Evolutionary conservation across 2,329 filamentous ascomycete genomes (phyloP).

Genomic region (Chaetoscypha palmicola): DNA sequence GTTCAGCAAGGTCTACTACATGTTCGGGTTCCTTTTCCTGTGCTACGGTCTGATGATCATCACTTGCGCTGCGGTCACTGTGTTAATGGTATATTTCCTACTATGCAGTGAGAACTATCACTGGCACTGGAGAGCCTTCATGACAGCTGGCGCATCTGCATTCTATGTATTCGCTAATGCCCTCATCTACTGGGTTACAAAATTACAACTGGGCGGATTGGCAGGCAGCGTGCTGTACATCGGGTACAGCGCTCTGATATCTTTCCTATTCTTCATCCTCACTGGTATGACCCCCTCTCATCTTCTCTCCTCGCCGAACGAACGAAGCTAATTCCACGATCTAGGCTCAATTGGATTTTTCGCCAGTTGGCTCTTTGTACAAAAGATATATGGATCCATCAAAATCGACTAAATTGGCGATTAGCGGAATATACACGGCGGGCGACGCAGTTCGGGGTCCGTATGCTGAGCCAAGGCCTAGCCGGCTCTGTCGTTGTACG

Average conservation of each 20-base stretch:
- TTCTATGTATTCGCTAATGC: slow-evolving; percentile 90
- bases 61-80: slow-evolving; percentile 84
- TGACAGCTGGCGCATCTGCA: slow-evolving; percentile 83
- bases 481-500: no score
- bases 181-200: slow-evolving; percentile 82
- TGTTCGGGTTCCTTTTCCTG: slow-evolving; percentile 98
- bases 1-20: slow-evolving; percentile 99
- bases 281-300: slow-evolving; percentile 54
- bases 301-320: not conserved
- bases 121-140: slow-evolving; percentile 97
- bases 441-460: no score
- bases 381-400: slow-evolving; percentile 93
- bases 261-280: slow-evolving; percentile 86
- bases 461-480: not conserved
- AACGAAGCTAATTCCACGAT: slow-evolving; percentile 18
- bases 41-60: slow-evolving; percentile 97
- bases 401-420: slow-evolving; percentile 73
- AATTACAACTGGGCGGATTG: slow-evolving; percentile 76
- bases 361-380: slow-evolving; percentile 87
- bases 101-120: slow-evolving; percentile 96
- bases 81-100: slow-evolving; percentile 92
- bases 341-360: slow-evolving; percentile 92
- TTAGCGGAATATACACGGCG: no score
- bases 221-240: slow-evolving; percentile 87
- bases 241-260: slow-evolving; percentile 84